phyloP scores from a whole-genome alignment of 2,329 filamentous ascomycete species.

The Aspergillus persii region DNA sequence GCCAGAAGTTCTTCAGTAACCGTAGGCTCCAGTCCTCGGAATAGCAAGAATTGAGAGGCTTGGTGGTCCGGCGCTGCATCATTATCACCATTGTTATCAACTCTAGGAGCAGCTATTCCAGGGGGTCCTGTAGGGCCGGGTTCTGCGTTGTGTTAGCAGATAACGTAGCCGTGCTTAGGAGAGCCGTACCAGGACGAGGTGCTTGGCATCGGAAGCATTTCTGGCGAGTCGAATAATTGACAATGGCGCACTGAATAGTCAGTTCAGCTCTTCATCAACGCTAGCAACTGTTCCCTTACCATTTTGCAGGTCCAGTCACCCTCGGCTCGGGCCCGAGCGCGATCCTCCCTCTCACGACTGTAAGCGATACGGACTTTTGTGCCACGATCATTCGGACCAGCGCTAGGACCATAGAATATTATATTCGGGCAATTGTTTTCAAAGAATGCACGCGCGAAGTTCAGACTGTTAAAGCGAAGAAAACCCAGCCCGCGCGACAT shows the following conservation, averaged over 20 bases:
- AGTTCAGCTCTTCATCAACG: not conserved
- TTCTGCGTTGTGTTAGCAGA: constrained; percentile 19
- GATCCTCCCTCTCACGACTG: constrained; percentile 54
- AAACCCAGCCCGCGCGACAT: constrained; percentile 57
- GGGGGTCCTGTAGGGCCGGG: constrained; percentile 32
- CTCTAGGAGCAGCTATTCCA: constrained; percentile 41
- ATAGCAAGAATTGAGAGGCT: constrained; percentile 72
- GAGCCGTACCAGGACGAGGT: constrained; percentile 50
- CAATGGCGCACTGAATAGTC: constrained; percentile 49
- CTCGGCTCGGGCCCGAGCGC: constrained; percentile 47
- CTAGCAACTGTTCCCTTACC: constrained; percentile 31
- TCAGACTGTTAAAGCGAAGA: constrained; percentile 51
- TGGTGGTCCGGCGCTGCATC: constrained; percentile 55
- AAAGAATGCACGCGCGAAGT: constrained; percentile 53
- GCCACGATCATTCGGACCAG: constrained; percentile 40
- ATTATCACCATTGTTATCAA: constrained; percentile 54
- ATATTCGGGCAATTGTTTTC: constrained; percentile 52
- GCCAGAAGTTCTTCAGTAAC: constrained; percentile 71
- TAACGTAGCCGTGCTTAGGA: not conserved
- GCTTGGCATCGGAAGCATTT: constrained; percentile 60
- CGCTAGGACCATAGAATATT: constrained; percentile 47
- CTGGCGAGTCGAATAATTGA: constrained; percentile 57
- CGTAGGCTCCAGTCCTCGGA: constrained; percentile 68
- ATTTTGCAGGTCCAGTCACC: constrained; percentile 58
- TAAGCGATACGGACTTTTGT: constrained; percentile 52